Percentiles rank a stretch among this genome's conserved stretches.
Conservation (phyloP, 2,329 filamentous ascomycete species). For the Davidsoniella eucalypti region DNA sequence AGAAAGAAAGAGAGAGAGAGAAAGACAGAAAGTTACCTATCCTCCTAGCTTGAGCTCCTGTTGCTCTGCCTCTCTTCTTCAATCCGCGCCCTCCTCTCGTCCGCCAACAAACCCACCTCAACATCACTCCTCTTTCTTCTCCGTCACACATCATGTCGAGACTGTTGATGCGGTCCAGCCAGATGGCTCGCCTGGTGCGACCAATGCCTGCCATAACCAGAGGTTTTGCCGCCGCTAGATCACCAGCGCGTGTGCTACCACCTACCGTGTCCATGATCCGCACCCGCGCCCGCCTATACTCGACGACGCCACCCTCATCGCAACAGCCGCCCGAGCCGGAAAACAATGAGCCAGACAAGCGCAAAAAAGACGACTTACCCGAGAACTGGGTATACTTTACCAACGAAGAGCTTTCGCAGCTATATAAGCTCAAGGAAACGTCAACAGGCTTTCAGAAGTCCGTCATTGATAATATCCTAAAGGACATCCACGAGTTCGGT, state of each 20-base stretch:
- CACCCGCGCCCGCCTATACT: constrained; percentile 23
- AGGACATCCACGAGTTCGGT: constrained; percentile 48
- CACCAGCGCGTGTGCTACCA: constrained; percentile 8
- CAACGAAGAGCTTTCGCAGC: constrained; percentile 30
- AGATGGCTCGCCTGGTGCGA: constrained; percentile 45
- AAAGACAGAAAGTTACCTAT: not conserved
- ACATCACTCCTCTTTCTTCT: not conserved
- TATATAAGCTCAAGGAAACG: constrained; percentile 44
- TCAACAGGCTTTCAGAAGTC: constrained; percentile 47
- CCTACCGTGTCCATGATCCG: constrained; percentile 15
- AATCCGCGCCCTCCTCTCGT: not conserved
- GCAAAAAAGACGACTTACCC: constrained; percentile 18
- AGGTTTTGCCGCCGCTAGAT: not conserved
- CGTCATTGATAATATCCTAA: constrained; percentile 41
- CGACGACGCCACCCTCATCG: constrained; percentile 20
- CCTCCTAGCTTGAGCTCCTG: not conserved
- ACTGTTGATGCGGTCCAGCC: constrained; percentile 48
- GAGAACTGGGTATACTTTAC: constrained; percentile 31
- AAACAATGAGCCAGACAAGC: constrained; percentile 13
- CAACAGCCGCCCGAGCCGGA: constrained; percentile 21
- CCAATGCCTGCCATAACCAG: constrained; percentile 16
- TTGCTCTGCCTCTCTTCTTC: not conserved
- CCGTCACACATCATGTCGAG: constrained; percentile 39
- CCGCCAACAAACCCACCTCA: not conserved
- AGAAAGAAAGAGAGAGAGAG: not conserved